These are phyloP conservation scores for Phytopythium oedochilum DNA, from an alignment of 352 stramenopile species.

Conservation along the genomic window DNA sequence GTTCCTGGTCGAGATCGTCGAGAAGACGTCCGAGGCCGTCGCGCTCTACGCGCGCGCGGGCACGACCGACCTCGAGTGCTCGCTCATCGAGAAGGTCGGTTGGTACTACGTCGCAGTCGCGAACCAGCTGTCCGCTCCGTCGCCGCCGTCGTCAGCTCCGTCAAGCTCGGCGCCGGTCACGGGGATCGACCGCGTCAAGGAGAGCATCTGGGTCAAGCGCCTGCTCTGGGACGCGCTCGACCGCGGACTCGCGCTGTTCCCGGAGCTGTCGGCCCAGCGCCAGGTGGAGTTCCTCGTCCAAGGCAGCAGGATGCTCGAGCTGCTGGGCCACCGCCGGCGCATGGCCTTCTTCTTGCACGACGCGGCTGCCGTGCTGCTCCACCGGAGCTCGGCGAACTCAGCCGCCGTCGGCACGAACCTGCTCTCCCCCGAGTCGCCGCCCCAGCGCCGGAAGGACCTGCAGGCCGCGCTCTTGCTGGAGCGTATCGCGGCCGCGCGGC, in stretches of 20 bases:
- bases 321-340: constrained; percentile 47
- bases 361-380: constrained; percentile 41
- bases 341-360: constrained; percentile 77
- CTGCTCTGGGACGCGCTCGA: constrained; percentile 69
- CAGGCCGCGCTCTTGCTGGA: constrained; percentile 55
- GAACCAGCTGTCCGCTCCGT: constrained; percentile 5
- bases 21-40: constrained; percentile 73
- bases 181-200: constrained; percentile 35
- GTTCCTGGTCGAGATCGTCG: constrained; percentile 68
- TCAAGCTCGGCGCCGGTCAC: background rate
- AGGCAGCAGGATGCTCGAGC: constrained; percentile 60
- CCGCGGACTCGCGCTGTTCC: constrained; percentile 45
- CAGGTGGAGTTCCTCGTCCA: constrained; percentile 68
- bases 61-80: constrained; percentile 61
- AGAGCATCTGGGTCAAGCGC: constrained; percentile 65
- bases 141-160: background rate
- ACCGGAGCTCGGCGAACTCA: constrained; percentile 16
- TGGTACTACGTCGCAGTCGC: constrained; percentile 69
- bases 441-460: constrained; percentile 40
- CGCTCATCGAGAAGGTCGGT: constrained; percentile 62
- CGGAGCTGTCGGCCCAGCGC: constrained; percentile 37
- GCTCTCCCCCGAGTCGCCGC: constrained; percentile 5
- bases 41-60: constrained; percentile 60
- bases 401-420: constrained; percentile 1
- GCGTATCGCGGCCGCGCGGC: constrained; percentile 32